Conservation (phyloP, 1,139 yeast genomes). For the Magnusiomyces paraingens region DNA sequence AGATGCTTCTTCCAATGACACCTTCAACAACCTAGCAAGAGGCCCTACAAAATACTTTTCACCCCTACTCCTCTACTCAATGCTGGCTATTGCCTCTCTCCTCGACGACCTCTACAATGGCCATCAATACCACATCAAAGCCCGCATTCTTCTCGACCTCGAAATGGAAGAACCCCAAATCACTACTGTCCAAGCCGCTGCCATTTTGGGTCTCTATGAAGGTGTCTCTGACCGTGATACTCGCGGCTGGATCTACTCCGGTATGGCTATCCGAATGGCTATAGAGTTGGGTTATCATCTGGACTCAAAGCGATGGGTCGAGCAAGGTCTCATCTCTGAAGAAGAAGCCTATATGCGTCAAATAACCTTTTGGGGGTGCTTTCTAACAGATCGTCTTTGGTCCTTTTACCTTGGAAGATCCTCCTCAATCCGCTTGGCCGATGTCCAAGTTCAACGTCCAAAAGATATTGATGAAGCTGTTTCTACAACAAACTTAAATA, state of each 20-base stretch:
- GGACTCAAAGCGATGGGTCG: constrained; percentile 19
- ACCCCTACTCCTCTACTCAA: constrained; percentile 21
- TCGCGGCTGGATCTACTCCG: constrained; percentile 26
- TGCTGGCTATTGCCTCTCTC: constrained; percentile 23
- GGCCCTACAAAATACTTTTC: constrained; percentile 18
- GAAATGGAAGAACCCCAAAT: constrained; percentile 19
- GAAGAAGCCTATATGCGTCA: constrained; percentile 23
- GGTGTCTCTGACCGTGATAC: constrained; percentile 24
- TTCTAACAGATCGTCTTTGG: constrained; percentile 25
- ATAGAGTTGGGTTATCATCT: constrained; percentile 26
- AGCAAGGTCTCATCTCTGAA: constrained; percentile 19
- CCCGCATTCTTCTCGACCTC: constrained; percentile 15
- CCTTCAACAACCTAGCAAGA: neutral
- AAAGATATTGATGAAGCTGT: constrained; percentile 7
- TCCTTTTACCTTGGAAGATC: constrained; percentile 25
- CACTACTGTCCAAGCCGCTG: constrained; percentile 23
- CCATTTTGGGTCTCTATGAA: constrained; percentile 23
- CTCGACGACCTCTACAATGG: constrained; percentile 18
- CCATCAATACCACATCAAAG: constrained; percentile 14
- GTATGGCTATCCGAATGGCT: constrained; percentile 27
- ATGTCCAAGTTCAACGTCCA: constrained; percentile 19
- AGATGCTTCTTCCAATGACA: neutral
- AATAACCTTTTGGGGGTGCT: constrained; percentile 27
- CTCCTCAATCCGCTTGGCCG: constrained; percentile 21
- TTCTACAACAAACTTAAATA: constrained; percentile 6